A percentile compares a stretch with the other conserved stretches of the same genome.
Evolutionary conservation across 768 basidiomycete genomes (phyloP).

Genomic region (Hysterangium stoloniferum): DNA sequence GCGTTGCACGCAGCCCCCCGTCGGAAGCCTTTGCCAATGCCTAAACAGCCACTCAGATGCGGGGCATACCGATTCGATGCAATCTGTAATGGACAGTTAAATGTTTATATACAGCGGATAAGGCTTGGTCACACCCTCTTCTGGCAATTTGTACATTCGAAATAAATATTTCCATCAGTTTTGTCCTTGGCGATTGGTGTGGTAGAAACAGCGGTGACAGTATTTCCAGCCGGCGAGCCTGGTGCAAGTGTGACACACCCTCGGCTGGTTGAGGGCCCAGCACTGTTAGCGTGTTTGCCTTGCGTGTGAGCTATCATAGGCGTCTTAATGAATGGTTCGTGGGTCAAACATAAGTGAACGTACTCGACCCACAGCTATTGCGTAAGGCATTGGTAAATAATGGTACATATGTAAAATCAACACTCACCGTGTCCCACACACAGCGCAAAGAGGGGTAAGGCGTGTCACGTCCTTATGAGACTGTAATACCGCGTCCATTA

Average conservation of each 20-base stretch:
- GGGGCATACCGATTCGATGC: constrained; percentile 81
- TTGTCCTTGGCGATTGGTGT: constrained; percentile 49
- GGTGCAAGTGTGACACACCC: too few species aligned
- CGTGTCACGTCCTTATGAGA: constrained; percentile 65
- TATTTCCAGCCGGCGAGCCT: neutral
- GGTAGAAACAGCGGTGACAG: constrained; percentile 29
- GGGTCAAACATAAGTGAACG: constrained; percentile 18
- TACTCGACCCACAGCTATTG: constrained; percentile 39
- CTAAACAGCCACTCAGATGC: constrained; percentile 76
- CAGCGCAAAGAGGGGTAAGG: constrained; percentile 46
- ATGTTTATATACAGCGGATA: constrained; percentile 3
- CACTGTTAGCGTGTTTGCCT: neutral
- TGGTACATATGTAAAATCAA: neutral
- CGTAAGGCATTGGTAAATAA: neutral
- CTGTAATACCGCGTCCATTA: constrained; percentile 68
- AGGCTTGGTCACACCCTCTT: constrained; percentile 58
- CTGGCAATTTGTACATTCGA: constrained; percentile 73
- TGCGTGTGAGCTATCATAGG: constrained; percentile 9
- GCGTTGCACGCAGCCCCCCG: constrained; percentile 55
- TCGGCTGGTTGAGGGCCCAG: constrained; percentile 27
- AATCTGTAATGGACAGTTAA: constrained; percentile 37
- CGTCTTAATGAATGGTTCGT: constrained; percentile 11
- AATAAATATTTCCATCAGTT: constrained; percentile 50
- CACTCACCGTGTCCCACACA: constrained; percentile 63
- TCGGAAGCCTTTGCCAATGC: constrained; percentile 54